These are phyloP conservation scores for Geotrichum ghanense DNA, from an alignment of 805 yeast species.

Conservation along the genomic window DNA sequence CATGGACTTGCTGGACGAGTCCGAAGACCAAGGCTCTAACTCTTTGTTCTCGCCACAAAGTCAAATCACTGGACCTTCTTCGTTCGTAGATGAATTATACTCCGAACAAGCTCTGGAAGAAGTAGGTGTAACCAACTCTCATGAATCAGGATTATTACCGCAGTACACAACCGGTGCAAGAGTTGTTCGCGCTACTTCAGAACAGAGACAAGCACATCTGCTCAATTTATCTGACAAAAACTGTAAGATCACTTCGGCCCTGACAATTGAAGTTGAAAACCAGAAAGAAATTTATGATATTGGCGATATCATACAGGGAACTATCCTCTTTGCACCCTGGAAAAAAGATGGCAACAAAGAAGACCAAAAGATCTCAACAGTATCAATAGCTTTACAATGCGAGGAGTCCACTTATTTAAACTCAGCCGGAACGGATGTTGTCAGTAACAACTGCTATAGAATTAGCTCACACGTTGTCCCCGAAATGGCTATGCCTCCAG, in stretches of 20 bases:
- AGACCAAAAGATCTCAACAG: neutral
- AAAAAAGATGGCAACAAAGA: neutral
- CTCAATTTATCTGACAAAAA: neutral
- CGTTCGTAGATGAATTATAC: neutral
- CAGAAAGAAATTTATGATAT: neutral
- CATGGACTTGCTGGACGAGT: neutral
- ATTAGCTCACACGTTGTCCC: neutral
- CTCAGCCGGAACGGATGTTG: neutral
- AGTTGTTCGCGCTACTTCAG: neutral
- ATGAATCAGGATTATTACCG: neutral
- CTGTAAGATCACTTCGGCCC: neutral
- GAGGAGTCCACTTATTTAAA: neutral
- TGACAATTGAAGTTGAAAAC: neutral
- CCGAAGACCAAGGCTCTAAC: neutral
- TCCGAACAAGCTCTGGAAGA: neutral
- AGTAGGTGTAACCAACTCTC: neutral
- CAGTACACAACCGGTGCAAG: neutral
- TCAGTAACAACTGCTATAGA: neutral
- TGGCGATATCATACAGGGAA: neutral
- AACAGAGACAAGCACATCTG: neutral
- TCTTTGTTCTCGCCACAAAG: neutral
- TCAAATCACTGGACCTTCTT: neutral
- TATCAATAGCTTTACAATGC: neutral
- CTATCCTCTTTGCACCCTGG: neutral
- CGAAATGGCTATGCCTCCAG: neutral